phyloP scores from a whole-genome alignment of 225 moss, liverwort and hornwort genomes.

The Marchantia paleacea region DNA sequence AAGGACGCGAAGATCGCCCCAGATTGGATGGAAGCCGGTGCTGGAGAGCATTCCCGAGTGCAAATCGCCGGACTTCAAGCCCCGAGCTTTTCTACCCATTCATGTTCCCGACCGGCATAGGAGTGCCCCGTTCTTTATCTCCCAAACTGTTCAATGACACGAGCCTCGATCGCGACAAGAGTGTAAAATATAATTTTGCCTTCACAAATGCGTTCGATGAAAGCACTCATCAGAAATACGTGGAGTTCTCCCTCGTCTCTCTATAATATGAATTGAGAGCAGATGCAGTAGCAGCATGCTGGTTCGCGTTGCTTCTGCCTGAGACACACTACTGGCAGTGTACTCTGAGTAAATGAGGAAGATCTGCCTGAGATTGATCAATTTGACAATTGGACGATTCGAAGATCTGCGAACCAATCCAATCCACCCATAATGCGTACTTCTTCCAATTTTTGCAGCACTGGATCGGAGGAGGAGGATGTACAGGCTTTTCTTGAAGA shows the following conservation, averaged over 20 bases:
- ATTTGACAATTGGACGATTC: background rate
- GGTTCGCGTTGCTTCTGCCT: background rate
- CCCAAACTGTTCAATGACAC: background rate
- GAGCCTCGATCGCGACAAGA: background rate
- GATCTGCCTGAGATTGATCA: background rate
- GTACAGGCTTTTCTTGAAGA: background rate
- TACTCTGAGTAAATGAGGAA: background rate
- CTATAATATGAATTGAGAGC: background rate
- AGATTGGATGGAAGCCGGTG: background rate
- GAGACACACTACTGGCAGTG: too few relatives aligned
- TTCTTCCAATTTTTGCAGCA: background rate
- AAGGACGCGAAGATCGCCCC: background rate
- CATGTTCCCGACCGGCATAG: background rate
- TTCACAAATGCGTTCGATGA: background rate
- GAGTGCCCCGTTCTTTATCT: background rate
- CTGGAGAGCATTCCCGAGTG: slow-evolving; percentile 4
- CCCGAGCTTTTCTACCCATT: background rate
- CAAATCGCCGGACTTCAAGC: background rate
- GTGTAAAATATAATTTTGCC: background rate
- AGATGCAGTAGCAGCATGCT: background rate
- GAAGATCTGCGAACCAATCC: background rate
- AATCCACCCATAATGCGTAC: background rate
- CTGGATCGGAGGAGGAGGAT: background rate
- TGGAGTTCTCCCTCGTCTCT: background rate
- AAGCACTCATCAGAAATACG: background rate